Base-by-base conservation (phyloP, 2,329 filamentous ascomycete genomes). In the Fusarium longipes region DNA sequence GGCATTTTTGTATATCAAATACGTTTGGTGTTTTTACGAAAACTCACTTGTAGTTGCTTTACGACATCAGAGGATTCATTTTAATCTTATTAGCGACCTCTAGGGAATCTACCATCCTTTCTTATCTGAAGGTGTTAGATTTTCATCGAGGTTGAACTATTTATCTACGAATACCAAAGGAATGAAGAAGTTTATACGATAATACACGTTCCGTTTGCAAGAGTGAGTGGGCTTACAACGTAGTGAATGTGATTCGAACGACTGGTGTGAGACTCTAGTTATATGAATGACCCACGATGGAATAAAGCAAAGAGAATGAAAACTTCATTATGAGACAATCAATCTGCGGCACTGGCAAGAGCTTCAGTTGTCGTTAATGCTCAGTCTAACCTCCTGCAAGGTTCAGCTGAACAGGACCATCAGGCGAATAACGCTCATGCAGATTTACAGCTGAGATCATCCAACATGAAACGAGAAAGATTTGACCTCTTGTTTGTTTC, bases 1-100 rank as follows among this genome's bases (percentile, higher is more conserved):
- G 39, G 44, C 51, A 51, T 63, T 51, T 27, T 39, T 51, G 45
- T 38, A 25, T 18, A 40, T 25, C n/a, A 36, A 24, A 63, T 58
- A 40, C 39, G 39, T 25, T 57, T 45, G 44, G 44, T 44, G n/a
- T 58, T 44, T 39, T 55, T 18, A 25, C 17, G 14, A 50, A 50
- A 57, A 50, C 24, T 32, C 39, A 58, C 33, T 27, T 45, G 33
- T 49, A 63, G 25, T 38, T 48, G 56, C 43, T 47, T 35, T 11
- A 63, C 25, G 58, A 63, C 58, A 63, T 63, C 33, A 55, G 39
- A 27, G 20, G n/a, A 22, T 35, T 49, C 38, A 18, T 36, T 57
- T 57, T 63, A 63, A 63, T 40, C 29, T 40, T 40, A 35, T 33
- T 25, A 29, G 17, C 10, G 27, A 22, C 38, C 40, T 40, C 38